phyloP scores from a whole-genome alignment of 2,329 filamentous ascomycete species.

The Calonectria naviculata region DNA sequence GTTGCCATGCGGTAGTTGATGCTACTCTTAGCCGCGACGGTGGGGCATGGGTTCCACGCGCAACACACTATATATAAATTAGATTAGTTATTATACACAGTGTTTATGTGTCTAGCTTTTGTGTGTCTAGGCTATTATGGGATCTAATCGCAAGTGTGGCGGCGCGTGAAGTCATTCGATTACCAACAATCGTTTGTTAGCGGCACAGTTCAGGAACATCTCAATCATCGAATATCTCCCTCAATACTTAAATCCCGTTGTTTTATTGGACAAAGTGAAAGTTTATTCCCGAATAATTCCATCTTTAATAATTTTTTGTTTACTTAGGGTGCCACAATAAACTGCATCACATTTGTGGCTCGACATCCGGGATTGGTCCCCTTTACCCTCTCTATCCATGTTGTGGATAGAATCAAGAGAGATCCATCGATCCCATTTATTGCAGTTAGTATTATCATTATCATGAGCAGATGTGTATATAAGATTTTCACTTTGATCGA shows the following conservation, averaged over 20 bases:
- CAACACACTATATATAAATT: too few species aligned
- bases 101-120: too few species aligned
- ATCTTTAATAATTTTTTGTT: not conserved
- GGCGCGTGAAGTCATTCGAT: too few species aligned
- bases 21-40: too few species aligned
- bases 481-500: too few species aligned
- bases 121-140: too few species aligned
- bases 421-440: not conserved
- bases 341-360: not conserved
- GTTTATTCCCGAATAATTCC: constrained; percentile 1
- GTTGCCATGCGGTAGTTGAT: too few species aligned
- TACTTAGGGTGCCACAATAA: not conserved
- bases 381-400: not conserved
- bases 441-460: too few species aligned
- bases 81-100: too few species aligned
- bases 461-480: too few species aligned
- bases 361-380: not conserved
- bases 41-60: too few species aligned
- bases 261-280: not conserved
- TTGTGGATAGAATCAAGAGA: not conserved
- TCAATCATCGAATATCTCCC: not conserved
- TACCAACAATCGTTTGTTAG: not conserved
- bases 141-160: not conserved
- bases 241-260: not conserved
- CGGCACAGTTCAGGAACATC: not conserved